These are phyloP conservation scores for Fusarium sp. DNA, from an alignment of 2,329 filamentous ascomycete species.

Conservation along the genomic window DNA sequence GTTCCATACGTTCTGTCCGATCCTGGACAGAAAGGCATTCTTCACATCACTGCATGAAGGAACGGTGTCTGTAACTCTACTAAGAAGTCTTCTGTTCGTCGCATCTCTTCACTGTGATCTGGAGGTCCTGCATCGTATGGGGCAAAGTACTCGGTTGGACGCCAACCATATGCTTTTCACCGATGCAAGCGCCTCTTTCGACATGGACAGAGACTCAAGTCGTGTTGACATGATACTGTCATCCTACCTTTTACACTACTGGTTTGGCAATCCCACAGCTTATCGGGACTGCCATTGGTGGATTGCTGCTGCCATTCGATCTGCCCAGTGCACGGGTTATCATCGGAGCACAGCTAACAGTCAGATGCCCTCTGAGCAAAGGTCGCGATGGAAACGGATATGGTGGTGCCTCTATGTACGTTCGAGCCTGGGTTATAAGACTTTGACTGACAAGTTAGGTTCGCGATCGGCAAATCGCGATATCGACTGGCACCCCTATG, in stretches of 20 bases:
- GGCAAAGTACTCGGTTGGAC: neutral
- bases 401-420: slow-evolving; percentile 10
- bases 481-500: neutral
- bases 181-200: neutral
- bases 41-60: neutral
- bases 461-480: neutral
- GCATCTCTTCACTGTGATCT: slow-evolving; percentile 11
- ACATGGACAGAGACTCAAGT: neutral
- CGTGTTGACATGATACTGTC: neutral
- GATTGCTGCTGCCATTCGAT: slow-evolving; percentile 6
- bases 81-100: slow-evolving; percentile 3
- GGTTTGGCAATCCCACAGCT: slow-evolving; percentile 15
- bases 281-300: slow-evolving; percentile 15
- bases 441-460: neutral
- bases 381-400: neutral
- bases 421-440: no score
- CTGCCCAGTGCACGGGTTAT: neutral
- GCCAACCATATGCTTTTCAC: neutral
- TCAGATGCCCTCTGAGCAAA: rapidly evolving
- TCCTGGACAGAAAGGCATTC: neutral
- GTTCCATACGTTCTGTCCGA: slow-evolving; percentile 1
- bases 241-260: slow-evolving; percentile 20
- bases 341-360: neutral
- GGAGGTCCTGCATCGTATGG: slow-evolving; percentile 5
- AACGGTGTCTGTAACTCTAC: neutral